Base-by-base conservation (phyloP, 2,329 filamentous ascomycete species). In the Colletotrichum abscissum region DNA sequence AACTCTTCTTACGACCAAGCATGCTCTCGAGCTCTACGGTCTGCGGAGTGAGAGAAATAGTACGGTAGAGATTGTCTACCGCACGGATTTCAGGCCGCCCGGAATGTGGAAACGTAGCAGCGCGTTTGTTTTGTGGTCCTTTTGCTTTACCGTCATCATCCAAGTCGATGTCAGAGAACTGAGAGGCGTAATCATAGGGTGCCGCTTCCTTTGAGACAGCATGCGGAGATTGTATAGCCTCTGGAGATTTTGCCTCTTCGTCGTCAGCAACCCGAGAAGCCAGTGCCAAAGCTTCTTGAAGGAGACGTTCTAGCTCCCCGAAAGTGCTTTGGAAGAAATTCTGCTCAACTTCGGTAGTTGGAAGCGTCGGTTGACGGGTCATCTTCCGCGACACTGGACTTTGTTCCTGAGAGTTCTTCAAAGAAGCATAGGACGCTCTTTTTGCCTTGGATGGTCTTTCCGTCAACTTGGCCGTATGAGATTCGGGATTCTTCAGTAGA, bases 221-320 rank as follows among this genome's bases (percentile, higher is more conserved):
- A 19, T 24, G 38, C 6, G 60, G 66, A 24, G 35, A 35, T 12
- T 5, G 60, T 19, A 16, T 11, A 8, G 19, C 35, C 14, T 52
- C 22, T 14, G 28, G n/a, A 33, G 67, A 11, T 11, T 33, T 55
- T 33, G 64, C 69, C 46, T 81, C 78, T 19, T 82, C 79, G 12
- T 74, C 78, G 38, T 83, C 81, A 5, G 83, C 80, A 12, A 81
- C 83, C 63, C 85, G 81, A 22, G 83, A 81, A 12, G 85, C 86
- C 55, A 88, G 78, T 2, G 81, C 78, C 9, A 88, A 76, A 12
- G 86, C 86, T 76, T 89, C 86, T 38, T 80, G 83, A 6, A 89
- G 76, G 22, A 89, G 82, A 28, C 82, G 80, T 72, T 89, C 86
- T 30, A 88, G 78, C 70, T 88, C 83, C 46, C 79, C 79, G 46